Evolutionary conservation across 2,329 filamentous ascomycete species (phyloP).

Genomic region (Aspergillus quadrilineatus): DNA sequence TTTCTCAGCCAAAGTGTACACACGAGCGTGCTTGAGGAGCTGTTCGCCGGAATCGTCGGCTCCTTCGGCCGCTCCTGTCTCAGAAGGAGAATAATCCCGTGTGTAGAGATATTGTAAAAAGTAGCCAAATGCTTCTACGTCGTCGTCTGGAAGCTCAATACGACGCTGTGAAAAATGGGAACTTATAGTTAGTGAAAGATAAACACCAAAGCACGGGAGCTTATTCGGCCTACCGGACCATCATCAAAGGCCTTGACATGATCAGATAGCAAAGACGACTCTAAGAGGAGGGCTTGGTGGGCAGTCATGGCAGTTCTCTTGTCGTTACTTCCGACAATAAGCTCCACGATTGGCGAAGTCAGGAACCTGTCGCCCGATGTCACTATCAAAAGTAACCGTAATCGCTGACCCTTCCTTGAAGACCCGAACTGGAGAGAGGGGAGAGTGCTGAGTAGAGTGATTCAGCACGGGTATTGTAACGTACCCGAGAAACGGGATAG

Average conservation of each 20-base stretch:
- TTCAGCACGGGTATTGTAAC: not conserved
- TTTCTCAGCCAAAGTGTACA: constrained; percentile 85
- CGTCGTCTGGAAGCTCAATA: constrained; percentile 66
- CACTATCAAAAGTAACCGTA: not conserved
- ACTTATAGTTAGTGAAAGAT: not conserved
- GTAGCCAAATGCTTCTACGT: constrained; percentile 71
- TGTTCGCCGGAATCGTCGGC: constrained; percentile 78
- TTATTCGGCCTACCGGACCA: constrained; percentile 54
- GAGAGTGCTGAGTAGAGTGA: not conserved
- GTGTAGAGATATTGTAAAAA: constrained; percentile 85
- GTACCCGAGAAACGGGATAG: constrained; percentile 34
- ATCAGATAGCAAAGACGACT: constrained; percentile 72
- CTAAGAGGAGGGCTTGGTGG: constrained; percentile 72
- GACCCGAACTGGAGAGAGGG: not conserved
- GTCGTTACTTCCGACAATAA: constrained; percentile 64
- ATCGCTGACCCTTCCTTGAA: not conserved
- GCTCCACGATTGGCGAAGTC: constrained; percentile 66
- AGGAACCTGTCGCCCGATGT: constrained; percentile 50
- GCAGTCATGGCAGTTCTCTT: constrained; percentile 66
- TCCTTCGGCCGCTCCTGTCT: constrained; percentile 57
- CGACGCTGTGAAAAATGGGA: constrained; percentile 52
- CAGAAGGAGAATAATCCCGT: constrained; percentile 66
- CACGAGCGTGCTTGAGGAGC: constrained; percentile 81
- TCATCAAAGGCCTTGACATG: constrained; percentile 62
- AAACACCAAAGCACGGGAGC: not conserved